phyloP scores from a whole-genome alignment of 106 monocot genomes.

The Alisma plantagoaquatica region DNA sequence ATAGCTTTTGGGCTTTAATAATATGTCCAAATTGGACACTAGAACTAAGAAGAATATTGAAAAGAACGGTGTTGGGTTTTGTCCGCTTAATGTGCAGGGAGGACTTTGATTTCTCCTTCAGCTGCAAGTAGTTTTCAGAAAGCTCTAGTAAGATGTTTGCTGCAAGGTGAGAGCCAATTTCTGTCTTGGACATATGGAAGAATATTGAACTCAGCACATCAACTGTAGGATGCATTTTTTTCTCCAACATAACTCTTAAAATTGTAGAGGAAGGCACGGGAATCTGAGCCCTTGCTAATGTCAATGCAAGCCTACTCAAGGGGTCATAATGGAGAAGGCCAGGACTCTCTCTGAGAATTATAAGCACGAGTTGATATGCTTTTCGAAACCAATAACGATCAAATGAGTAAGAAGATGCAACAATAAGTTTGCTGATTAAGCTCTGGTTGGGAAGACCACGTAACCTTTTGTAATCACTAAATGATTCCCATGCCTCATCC shows the following conservation, averaged over 20 bases:
- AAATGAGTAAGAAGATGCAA: slow-evolving; percentile 37
- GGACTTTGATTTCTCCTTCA: slow-evolving; percentile 5
- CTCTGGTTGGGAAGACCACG: slow-evolving; percentile 42
- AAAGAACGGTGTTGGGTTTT: slow-evolving; percentile 39
- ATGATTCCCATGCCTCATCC: slow-evolving; percentile 57
- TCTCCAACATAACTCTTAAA: slow-evolving; percentile 44
- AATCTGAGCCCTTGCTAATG: slow-evolving; percentile 53
- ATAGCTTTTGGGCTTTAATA: slow-evolving; percentile 43
- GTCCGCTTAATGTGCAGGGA: slow-evolving; percentile 15
- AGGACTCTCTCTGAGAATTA: slow-evolving; percentile 23
- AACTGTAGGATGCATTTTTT: slow-evolving; percentile 24
- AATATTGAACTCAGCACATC: slow-evolving; percentile 38
- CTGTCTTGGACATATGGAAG: slow-evolving; percentile 61
- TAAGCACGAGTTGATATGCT: slow-evolving; percentile 43
- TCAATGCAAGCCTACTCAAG: slow-evolving; percentile 44
- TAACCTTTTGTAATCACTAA: slow-evolving; percentile 34
- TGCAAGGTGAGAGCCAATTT: slow-evolving; percentile 56
- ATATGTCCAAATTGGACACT: slow-evolving; percentile 35
- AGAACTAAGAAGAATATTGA: slow-evolving; percentile 67
- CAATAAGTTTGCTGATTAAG: slow-evolving; percentile 36
- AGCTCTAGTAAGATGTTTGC: slow-evolving; percentile 54
- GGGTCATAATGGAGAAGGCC: slow-evolving; percentile 35
- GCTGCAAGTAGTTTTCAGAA: slow-evolving; percentile 32
- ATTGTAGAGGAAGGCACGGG: slow-evolving; percentile 42
- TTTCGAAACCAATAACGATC: slow-evolving; percentile 32